phyloP scores from a whole-genome alignment of 441 rosid species.

The Populus tomentosa region DNA sequence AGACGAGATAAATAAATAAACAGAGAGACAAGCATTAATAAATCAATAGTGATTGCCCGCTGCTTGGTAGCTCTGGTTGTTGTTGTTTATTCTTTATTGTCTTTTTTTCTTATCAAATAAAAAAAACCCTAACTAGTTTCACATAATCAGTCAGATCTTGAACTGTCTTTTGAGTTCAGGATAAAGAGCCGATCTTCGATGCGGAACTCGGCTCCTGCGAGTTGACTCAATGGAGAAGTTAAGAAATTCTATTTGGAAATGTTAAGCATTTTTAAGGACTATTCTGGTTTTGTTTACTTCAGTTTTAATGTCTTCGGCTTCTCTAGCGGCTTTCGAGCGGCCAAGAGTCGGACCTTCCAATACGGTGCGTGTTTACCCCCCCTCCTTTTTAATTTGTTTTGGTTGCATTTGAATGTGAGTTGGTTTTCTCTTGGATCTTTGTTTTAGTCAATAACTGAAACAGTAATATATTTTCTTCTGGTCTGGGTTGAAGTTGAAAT shows the following conservation, averaged over 20 bases:
- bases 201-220: constrained; percentile 10
- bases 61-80: constrained; percentile 25
- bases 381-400: not conserved
- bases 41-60: not conserved
- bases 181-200: constrained; percentile 23
- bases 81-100: constrained; percentile 32
- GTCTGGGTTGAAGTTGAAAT: not conserved
- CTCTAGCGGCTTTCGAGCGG: constrained; percentile 87
- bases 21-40: constrained; percentile 16
- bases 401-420: not conserved
- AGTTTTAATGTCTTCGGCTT: constrained; percentile 63
- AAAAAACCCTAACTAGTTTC: constrained; percentile 10
- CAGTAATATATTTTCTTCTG: not conserved
- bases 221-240: constrained; percentile 26
- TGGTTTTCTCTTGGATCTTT: constrained; percentile 4
- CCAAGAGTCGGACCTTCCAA: constrained; percentile 66
- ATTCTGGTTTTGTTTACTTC: not conserved
- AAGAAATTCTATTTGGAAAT: constrained; percentile 27
- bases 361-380: constrained; percentile 48
- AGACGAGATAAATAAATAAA: not conserved
- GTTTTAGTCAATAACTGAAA: not conserved
- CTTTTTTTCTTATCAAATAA: not conserved
- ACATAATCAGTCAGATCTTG: constrained; percentile 32
- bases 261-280: constrained; percentile 13
- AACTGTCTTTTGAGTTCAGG: constrained; percentile 2